phyloP scores from a whole-genome alignment of 2,329 filamentous ascomycete species.

The Fusarium nurragi region DNA sequence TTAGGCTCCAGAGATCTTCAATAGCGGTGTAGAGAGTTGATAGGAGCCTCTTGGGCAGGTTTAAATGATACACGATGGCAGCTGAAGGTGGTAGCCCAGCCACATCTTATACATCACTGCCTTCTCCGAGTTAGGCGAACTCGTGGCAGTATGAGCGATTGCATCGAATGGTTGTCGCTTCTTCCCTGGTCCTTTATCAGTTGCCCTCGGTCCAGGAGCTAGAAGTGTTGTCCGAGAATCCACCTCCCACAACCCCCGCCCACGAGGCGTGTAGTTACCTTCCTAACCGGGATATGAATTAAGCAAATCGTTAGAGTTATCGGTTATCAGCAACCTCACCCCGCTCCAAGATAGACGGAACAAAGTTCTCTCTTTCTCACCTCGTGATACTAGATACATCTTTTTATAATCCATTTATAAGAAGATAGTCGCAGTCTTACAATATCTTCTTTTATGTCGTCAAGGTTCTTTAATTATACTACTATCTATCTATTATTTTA shows the following conservation, averaged over 20 bases:
- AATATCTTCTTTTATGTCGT: neutral
- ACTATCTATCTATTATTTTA: no score
- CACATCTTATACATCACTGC: neutral
- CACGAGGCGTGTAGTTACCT: slow-evolving; percentile 1
- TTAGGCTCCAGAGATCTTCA: no score
- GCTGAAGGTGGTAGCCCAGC: neutral
- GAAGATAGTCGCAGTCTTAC: neutral
- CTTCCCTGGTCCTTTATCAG: neutral
- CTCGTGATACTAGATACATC: no score
- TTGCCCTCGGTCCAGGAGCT: slow-evolving; percentile 11
- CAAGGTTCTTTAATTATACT: no score
- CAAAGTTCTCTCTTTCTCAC: no score
- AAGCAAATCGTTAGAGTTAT: slow-evolving; percentile 25
- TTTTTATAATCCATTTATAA: no score
- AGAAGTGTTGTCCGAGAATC: slow-evolving; percentile 23
- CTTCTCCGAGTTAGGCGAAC: neutral
- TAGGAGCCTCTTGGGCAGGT: neutral
- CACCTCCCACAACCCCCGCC: slow-evolving; percentile 9
- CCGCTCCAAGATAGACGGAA: no score
- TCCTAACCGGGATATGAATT: slow-evolving; percentile 19
- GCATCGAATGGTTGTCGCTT: neutral
- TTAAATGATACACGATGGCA: neutral
- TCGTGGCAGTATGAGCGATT: neutral
- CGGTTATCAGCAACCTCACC: neutral
- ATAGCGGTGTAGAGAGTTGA: neutral